Evolutionary conservation across 2,329 filamentous ascomycete species (phyloP).

Genomic region (Calonectria honghensis): DNA sequence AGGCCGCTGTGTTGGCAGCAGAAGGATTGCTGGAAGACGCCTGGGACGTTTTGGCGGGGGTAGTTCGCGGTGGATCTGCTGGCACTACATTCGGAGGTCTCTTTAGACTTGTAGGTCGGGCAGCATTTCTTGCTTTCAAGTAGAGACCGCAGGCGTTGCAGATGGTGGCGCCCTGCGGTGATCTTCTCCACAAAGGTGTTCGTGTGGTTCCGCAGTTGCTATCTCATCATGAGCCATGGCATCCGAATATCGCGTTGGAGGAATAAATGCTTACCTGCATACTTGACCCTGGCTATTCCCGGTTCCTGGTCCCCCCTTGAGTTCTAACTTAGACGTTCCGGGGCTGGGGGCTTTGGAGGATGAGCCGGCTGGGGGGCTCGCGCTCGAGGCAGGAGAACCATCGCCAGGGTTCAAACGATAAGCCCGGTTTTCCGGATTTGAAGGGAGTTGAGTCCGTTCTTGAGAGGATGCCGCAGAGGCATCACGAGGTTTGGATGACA

Average conservation of each 20-base stretch:
- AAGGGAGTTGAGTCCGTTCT: constrained; percentile 50
- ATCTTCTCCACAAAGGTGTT: constrained; percentile 95
- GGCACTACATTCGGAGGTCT: constrained; percentile 76
- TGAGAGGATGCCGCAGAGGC: constrained; percentile 42
- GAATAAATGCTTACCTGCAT: constrained; percentile 76
- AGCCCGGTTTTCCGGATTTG: constrained; percentile 49
- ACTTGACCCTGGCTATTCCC: constrained; percentile 73
- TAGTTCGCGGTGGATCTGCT: constrained; percentile 65
- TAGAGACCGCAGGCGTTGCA: constrained; percentile 99
- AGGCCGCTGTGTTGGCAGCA: constrained; percentile 75
- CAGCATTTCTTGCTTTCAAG: constrained; percentile 92
- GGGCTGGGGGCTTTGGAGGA: constrained; percentile 58
- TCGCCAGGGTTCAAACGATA: constrained; percentile 50
- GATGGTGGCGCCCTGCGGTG: constrained; percentile 93
- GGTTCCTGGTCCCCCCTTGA: constrained; percentile 49
- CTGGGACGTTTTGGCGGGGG: constrained; percentile 61
- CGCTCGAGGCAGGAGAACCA: constrained; percentile 53
- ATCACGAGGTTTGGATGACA: constrained; percentile 58
- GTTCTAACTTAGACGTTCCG: constrained; percentile 48
- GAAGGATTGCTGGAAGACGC: constrained; percentile 63
- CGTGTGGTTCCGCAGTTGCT: constrained; percentile 97
- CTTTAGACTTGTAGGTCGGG: constrained; percentile 92
- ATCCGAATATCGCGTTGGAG: neutral
- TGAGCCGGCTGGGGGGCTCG: constrained; percentile 51
- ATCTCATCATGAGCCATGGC: constrained; percentile 28